Base-by-base conservation (phyloP, 2,329 filamentous ascomycete species). In the Aspergillus sojae region DNA sequence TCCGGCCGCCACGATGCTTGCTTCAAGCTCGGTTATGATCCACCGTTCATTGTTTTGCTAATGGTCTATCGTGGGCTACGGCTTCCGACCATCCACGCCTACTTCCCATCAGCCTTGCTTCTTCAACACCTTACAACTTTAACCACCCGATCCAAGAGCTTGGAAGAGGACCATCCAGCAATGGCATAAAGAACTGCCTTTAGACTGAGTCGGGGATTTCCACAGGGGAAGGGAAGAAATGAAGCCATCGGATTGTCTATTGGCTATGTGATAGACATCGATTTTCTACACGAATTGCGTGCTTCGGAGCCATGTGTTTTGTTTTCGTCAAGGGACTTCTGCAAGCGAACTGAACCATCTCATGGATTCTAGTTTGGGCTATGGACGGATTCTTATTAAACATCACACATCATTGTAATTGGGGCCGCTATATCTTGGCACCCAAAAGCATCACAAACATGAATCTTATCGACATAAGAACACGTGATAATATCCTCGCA, bases 361-460 rank as follows among this genome's bases (percentile, higher is more conserved):
- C 23, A 34, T 39, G 50, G 36, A 43, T 45, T 23, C 19, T 28
- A 52, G 56, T 41, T 43, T 53, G 32, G 52, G 43, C 61, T 60
- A 60, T 60, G 46, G 55, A 58, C 34, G 11, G 36, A 57, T 50
- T 21, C 39, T 39, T 57, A 59, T 45, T 30, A 34, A 26, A 48
- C 58, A 64, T 46, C 43, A 55, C 36, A 45, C 52, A 48, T 61
- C 50, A 53, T 86, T 54, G 39, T 55, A 52, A 58, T 43, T 19
- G 73, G 76, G 46, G 80, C n/a, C 82, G 59, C 86, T 86, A 72
- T 60, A 86, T 86, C 72, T 86, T 14, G 32, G 52, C 19, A 39
- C 28, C 26, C 52, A 30, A 48, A 72, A 79, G 87, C 52, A 75
- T 84, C 56, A 84, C 86, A 81, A 87, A 60, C 52, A 59, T 52